A percentile compares a stretch with the other conserved stretches of the same genome.
phyloP scores from a whole-genome alignment of 75 land plant species.

The Selaginella tamariscina region DNA sequence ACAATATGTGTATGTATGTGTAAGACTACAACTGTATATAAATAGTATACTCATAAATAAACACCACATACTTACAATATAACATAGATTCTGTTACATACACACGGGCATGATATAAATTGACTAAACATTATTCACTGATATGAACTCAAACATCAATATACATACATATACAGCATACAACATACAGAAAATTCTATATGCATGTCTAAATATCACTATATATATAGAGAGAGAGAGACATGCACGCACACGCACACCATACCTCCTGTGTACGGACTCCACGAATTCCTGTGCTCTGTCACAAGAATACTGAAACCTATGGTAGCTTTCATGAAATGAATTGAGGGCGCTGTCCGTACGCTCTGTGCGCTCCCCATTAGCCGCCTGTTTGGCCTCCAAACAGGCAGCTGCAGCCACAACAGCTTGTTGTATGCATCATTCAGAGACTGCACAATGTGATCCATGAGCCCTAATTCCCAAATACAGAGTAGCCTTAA shows the following conservation, averaged over 20 bases:
- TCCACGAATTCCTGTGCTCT: conserved; percentile 75
- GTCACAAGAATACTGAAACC: conserved; percentile 72
- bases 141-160: neutral
- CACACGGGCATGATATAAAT: neutral
- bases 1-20: too few relatives aligned
- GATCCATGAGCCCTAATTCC: too few relatives aligned
- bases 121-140: neutral
- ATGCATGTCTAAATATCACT: too few relatives aligned
- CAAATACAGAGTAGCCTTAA: too few relatives aligned
- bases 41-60: too few relatives aligned
- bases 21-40: too few relatives aligned
- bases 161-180: too few relatives aligned
- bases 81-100: neutral
- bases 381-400: conserved; percentile 45
- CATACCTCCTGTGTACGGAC: too few relatives aligned
- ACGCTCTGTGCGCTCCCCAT: conserved; percentile 35
- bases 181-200: too few relatives aligned
- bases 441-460: conserved; percentile 31
- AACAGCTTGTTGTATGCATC: conserved; percentile 46
- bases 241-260: too few relatives aligned
- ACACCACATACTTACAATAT: neutral
- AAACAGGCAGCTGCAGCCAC: conserved; percentile 46
- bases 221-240: too few relatives aligned
- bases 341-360: conserved; percentile 62
- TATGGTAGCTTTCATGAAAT: conserved; percentile 62